phyloP scores from a whole-genome alignment of 495 filamentous ascomycete species.

The Talaromyces liani region DNA sequence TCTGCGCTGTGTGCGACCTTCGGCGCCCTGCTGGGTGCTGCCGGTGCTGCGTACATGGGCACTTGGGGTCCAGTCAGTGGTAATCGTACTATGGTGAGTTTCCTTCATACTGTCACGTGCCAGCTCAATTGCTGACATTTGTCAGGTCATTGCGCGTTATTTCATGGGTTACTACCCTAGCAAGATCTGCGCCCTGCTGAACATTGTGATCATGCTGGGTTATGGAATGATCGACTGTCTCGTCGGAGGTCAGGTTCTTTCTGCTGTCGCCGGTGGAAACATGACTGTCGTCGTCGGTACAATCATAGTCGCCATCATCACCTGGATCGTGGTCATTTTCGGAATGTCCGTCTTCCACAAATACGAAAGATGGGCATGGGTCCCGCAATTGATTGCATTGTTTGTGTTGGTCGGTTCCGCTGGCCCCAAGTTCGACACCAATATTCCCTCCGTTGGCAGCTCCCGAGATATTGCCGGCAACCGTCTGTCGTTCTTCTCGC shows the following conservation, averaged over 20 bases:
- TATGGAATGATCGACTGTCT: constrained; percentile 58
- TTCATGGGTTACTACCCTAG: constrained; percentile 74
- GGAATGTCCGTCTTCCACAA: constrained; percentile 67
- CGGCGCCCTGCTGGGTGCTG: constrained; percentile 51
- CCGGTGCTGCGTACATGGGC: constrained; percentile 61
- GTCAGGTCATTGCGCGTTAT: constrained; percentile 59
- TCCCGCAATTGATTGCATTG: constrained; percentile 59
- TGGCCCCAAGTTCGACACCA: constrained; percentile 57
- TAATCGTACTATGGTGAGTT: constrained; percentile 60
- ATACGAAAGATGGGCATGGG: constrained; percentile 61
- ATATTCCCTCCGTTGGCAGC: constrained; percentile 29
- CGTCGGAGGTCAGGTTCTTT: constrained; percentile 48
- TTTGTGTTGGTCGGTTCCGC: constrained; percentile 62
- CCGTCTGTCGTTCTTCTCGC: constrained; percentile 57
- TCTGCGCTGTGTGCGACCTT: constrained; percentile 56
- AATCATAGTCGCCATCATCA: constrained; percentile 54
- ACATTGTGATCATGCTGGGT: constrained; percentile 62
- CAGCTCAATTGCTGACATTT: neutral
- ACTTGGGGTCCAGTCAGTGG: constrained; percentile 67
- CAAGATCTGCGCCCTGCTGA: constrained; percentile 59
- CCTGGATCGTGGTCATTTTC: constrained; percentile 60
- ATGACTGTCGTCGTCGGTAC: constrained; percentile 64
- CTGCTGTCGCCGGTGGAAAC: constrained; percentile 46
- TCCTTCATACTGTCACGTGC: neutral
- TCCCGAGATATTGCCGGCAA: constrained; percentile 43